These are phyloP conservation scores for Nidularia pulvinata DNA, from an alignment of 768 basidiomycete genomes.

Conservation along the genomic window DNA sequence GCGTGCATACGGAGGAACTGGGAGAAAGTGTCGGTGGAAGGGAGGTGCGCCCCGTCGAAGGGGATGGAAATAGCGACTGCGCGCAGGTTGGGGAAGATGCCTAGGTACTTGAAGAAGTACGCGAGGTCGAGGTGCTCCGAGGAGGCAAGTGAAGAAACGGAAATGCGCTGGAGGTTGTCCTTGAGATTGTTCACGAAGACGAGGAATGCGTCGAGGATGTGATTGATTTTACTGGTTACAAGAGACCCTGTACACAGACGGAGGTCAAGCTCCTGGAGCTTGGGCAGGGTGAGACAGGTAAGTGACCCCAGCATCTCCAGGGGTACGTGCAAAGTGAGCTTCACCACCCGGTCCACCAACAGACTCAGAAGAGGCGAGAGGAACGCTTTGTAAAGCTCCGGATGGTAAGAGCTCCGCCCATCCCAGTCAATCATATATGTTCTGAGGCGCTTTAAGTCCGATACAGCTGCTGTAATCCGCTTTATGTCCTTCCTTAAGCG, in stretches of 20 bases:
- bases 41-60: slow-evolving; percentile 40
- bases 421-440: slow-evolving; percentile 41
- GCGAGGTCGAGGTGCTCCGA: slow-evolving; percentile 37
- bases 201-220: slow-evolving; percentile 35
- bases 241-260: slow-evolving; percentile 29
- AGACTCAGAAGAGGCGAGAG: slow-evolving; percentile 26
- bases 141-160: slow-evolving; percentile 28
- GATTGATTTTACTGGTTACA: slow-evolving; percentile 21
- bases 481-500: slow-evolving; percentile 33
- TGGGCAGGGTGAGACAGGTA: slow-evolving; percentile 26
- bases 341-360: slow-evolving; percentile 26
- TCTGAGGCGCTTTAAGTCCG: slow-evolving; percentile 24
- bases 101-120: slow-evolving; percentile 32
- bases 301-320: slow-evolving; percentile 28
- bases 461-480: slow-evolving; percentile 27
- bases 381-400: slow-evolving; percentile 33
- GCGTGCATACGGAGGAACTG: slow-evolving; percentile 33
- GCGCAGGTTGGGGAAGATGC: slow-evolving; percentile 34
- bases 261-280: slow-evolving; percentile 31
- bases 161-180: slow-evolving; percentile 31
- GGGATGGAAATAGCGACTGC: slow-evolving; percentile 39
- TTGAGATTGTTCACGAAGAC: slow-evolving; percentile 44
- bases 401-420: slow-evolving; percentile 25
- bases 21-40: slow-evolving; percentile 26
- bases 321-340: slow-evolving; percentile 37